phyloP scores from a whole-genome alignment of 2,329 filamentous ascomycete genomes.

The Phyllosticta capitalensis region DNA sequence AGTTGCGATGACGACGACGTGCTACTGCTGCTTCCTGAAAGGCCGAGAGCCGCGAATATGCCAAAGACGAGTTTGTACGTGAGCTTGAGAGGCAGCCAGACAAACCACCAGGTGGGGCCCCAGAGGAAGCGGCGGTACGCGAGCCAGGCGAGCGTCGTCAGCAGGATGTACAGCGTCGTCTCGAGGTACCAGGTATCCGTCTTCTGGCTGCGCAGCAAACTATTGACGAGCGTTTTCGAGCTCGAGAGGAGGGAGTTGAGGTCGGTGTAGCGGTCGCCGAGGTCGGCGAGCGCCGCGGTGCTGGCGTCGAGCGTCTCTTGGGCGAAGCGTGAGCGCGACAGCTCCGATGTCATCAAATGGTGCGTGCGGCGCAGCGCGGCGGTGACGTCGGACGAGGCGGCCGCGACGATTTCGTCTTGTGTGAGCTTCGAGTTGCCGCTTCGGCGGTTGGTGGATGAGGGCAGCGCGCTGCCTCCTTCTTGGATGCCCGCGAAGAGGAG shows the following conservation, averaged over 20 bases:
- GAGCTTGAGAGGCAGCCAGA: conserved; percentile 71
- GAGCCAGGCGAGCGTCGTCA: conserved; percentile 73
- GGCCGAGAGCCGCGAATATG: conserved; percentile 44
- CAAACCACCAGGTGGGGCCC: conserved; percentile 80
- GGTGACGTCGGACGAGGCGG: conserved; percentile 76
- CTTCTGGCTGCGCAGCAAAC: conserved; percentile 79
- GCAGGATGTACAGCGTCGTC: conserved; percentile 74
- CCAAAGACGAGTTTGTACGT: conserved; percentile 49
- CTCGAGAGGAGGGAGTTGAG: conserved; percentile 68
- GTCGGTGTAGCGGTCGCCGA: conserved; percentile 71
- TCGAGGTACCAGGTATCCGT: conserved; percentile 97
- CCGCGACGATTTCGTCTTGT: conserved; percentile 63
- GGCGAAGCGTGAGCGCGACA: conserved; percentile 79
- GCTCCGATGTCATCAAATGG: conserved; percentile 73
- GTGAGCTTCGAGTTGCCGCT: conserved; percentile 44
- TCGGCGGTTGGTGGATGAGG: conserved; percentile 25
- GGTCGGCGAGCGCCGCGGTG: conserved; percentile 67
- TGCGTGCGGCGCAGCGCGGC: conserved; percentile 76
- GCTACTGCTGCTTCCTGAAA: conserved; percentile 18
- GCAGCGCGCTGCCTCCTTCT: conserved; percentile 30
- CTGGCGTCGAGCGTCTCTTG: conserved; percentile 80
- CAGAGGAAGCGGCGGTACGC: conserved; percentile 77
- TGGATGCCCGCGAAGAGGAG: conserved; percentile 60
- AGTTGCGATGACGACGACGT: no score
- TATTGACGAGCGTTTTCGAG: conserved; percentile 65